Evolutionary conservation across 768 basidiomycete species (phyloP).

Genomic region (Lentinula sp.): DNA sequence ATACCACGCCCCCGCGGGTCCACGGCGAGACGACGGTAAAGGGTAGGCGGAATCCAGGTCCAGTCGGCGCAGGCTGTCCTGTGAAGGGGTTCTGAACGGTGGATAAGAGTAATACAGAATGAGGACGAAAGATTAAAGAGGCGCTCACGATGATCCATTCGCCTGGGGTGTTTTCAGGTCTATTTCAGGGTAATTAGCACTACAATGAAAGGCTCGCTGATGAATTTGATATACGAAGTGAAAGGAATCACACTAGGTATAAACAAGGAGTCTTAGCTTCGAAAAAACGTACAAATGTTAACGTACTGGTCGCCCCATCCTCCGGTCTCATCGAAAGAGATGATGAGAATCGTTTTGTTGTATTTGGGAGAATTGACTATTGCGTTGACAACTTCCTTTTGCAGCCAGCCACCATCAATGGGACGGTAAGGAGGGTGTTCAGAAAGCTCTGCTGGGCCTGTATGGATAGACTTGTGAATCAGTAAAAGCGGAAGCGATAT

Average conservation of each 20-base stretch:
- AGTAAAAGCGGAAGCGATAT: neutral
- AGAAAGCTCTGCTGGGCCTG: conserved; percentile 6
- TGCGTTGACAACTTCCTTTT: conserved; percentile 4
- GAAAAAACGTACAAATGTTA: neutral
- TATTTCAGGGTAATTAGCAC: neutral
- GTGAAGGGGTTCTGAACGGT: neutral
- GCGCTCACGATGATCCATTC: conserved; percentile 1
- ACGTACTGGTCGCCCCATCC: conserved; percentile 5
- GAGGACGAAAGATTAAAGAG: neutral
- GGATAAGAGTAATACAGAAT: neutral
- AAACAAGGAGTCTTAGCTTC: neutral
- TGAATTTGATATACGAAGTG: neutral
- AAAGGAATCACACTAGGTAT: neutral
- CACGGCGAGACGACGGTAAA: conserved; percentile 5
- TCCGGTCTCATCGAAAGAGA: conserved; percentile 4
- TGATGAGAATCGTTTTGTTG: conserved; percentile 6
- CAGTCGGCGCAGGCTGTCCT: neutral
- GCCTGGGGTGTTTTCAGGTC: neutral
- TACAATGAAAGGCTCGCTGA: neutral
- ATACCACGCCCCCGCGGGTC: conserved; percentile 5
- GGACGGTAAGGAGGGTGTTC: conserved; percentile 7
- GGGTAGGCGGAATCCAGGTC: conserved; percentile 5
- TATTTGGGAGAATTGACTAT: conserved; percentile 5
- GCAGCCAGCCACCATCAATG: conserved; percentile 3
- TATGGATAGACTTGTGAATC: neutral